A percentile compares a stretch with the other conserved stretches of the same genome.
These are phyloP conservation scores for Arxiozyma slooffiae DNA, from an alignment of 1,139 yeast genomes.

Conservation along the genomic window DNA sequence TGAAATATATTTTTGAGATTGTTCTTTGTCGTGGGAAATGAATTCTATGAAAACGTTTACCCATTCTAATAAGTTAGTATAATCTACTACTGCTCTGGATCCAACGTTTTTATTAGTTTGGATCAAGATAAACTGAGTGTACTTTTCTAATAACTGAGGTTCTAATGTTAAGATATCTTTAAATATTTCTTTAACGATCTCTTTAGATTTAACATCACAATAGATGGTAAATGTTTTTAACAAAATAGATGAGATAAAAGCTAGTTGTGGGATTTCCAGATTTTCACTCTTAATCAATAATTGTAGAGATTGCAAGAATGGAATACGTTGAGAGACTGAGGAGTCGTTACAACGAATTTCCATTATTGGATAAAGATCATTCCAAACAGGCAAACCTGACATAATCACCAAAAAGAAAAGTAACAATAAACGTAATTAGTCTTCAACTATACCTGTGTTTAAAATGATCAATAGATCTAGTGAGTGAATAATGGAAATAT, in stretches of 20 bases:
- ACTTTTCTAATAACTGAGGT: slow-evolving; percentile 32
- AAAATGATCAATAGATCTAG: background rate
- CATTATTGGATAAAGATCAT: slow-evolving; percentile 15
- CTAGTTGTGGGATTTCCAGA: slow-evolving; percentile 18
- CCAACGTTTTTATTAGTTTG: slow-evolving; percentile 18
- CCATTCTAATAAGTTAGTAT: slow-evolving; percentile 28
- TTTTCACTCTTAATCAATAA: slow-evolving; percentile 13
- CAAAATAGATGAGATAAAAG: slow-evolving; percentile 22
- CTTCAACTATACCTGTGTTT: background rate
- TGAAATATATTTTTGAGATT: slow-evolving; percentile 10
- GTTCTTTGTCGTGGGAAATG: slow-evolving; percentile 9
- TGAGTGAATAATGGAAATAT: background rate
- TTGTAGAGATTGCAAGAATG: slow-evolving; percentile 14
- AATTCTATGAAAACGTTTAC: slow-evolving; percentile 17
- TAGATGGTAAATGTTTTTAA: slow-evolving; percentile 37
- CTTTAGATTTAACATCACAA: slow-evolving; percentile 42
- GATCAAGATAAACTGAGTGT: slow-evolving; percentile 35
- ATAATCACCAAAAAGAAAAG: slow-evolving; percentile 1
- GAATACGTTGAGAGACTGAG: slow-evolving; percentile 14
- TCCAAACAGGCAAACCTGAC: slow-evolving; percentile 13
- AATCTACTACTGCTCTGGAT: slow-evolving; percentile 24
- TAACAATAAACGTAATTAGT: background rate
- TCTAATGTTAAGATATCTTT: slow-evolving; percentile 32
- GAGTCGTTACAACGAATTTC: slow-evolving; percentile 17
- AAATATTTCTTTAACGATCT: slow-evolving; percentile 35